Percentiles rank a stretch among this genome's conserved stretches.
Evolutionary conservation across 2,329 filamentous ascomycete species (phyloP).

Genomic region (Trichoderma hamatum): DNA sequence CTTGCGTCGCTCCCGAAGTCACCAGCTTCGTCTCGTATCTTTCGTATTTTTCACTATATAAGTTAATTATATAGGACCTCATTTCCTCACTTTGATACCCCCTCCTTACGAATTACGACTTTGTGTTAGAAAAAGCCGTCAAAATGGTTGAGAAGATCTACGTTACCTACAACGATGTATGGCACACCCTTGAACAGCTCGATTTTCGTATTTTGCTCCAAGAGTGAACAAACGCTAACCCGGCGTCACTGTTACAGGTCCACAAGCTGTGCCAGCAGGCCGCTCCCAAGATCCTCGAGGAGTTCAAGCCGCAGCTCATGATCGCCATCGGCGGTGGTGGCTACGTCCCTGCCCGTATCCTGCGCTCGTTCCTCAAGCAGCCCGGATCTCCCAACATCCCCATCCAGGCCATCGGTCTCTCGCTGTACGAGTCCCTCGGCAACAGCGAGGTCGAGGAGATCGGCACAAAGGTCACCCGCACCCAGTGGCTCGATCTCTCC

Average conservation of each 20-base stretch:
- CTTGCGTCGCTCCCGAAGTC: slow-evolving; percentile 22
- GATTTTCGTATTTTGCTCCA: background rate
- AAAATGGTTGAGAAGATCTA: slow-evolving; percentile 85
- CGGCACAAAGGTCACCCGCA: slow-evolving; percentile 93
- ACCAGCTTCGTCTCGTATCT: background rate
- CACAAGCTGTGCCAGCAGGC: slow-evolving; percentile 95
- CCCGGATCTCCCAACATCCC: slow-evolving; percentile 89
- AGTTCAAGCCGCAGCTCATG: slow-evolving; percentile 92
- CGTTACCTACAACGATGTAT: slow-evolving; percentile 89
- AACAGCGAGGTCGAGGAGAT: slow-evolving; percentile 65
- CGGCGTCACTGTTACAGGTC: slow-evolving; percentile 59
- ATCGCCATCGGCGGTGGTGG: slow-evolving; percentile 98
- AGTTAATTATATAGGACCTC: background rate
- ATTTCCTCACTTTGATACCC: slow-evolving; percentile 27
- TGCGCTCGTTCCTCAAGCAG: slow-evolving; percentile 95
- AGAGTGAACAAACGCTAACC: background rate
- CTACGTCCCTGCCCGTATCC: slow-evolving; percentile 94
- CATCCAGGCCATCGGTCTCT: slow-evolving; percentile 98
- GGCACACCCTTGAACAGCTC: slow-evolving; percentile 32
- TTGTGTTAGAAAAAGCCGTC: slow-evolving; percentile 29
- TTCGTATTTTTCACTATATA: slow-evolving; percentile 13
- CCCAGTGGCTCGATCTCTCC: slow-evolving; percentile 94
- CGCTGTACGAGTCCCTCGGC: slow-evolving; percentile 86
- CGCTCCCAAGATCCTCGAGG: slow-evolving; percentile 76
- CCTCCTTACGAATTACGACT: background rate